Percentiles rank a stretch among this genome's conserved stretches.
These are phyloP conservation scores for Xylaria sp. DNA, from an alignment of 2,329 filamentous ascomycete genomes.

Conservation along the genomic window DNA sequence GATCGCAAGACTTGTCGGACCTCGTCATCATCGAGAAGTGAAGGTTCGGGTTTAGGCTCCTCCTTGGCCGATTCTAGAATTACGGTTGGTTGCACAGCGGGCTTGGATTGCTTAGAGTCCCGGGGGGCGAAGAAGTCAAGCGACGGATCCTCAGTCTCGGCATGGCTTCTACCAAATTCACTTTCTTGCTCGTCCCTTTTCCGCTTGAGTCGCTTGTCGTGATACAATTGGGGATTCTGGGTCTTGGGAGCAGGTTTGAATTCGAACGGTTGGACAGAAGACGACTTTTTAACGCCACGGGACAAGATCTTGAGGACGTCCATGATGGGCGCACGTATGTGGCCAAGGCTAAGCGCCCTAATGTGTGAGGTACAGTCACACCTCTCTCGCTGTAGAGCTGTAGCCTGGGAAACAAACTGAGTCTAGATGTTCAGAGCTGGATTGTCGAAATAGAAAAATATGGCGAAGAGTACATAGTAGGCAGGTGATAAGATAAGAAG, in stretches of 20 bases:
- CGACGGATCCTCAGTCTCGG: conserved; percentile 52
- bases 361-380: not conserved
- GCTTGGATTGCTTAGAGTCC: conserved; percentile 49
- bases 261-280: conserved; percentile 50
- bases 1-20: conserved; percentile 78
- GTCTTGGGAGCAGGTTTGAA: conserved; percentile 53
- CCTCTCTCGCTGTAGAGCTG: not conserved
- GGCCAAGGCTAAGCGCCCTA: not conserved
- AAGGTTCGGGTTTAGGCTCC: conserved; percentile 41
- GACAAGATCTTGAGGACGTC: conserved; percentile 80
- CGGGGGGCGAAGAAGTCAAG: conserved; percentile 69
- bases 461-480: not conserved
- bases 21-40: conserved; percentile 72
- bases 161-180: conserved; percentile 43
- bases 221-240: conserved; percentile 73
- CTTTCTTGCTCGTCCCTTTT: conserved; percentile 59
- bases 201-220: conserved; percentile 69
- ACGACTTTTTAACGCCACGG: conserved; percentile 70
- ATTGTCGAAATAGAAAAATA: conserved; percentile 26
- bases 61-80: conserved; percentile 31
- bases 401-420: not conserved
- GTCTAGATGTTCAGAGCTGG: not conserved
- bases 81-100: conserved; percentile 38
- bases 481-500: conserved; percentile 29
- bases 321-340: conserved; percentile 56